Conservation (phyloP, 1,284 basidiomycete genomes). For the Ceratobasidium papillatum region DNA sequence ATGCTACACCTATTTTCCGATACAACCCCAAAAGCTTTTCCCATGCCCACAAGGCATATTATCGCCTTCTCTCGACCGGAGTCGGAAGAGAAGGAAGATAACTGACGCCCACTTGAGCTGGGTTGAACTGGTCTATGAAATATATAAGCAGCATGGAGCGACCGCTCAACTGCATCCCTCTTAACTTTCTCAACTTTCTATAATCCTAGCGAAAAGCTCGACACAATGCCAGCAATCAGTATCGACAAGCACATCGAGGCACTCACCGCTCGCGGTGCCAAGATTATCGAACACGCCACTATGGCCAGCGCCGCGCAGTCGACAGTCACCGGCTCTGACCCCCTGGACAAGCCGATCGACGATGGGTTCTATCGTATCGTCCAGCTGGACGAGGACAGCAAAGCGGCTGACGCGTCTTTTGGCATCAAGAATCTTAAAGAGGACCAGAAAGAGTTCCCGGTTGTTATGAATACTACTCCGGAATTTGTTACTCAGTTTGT, state of each 20-base stretch:
- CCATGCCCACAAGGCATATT: too few species aligned
- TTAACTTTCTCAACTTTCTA: too few species aligned
- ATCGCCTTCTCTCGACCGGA: too few species aligned
- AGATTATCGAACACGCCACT: background rate
- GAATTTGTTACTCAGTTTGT: background rate
- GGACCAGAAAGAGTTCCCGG: background rate
- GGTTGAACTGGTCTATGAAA: too few species aligned
- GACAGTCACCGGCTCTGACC: background rate
- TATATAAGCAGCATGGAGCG: too few species aligned
- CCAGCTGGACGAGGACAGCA: background rate
- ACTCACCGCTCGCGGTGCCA: background rate
- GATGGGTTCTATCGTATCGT: slow-evolving; percentile 1
- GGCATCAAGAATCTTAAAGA: background rate
- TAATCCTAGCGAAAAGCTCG: too few species aligned
- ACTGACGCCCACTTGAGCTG: too few species aligned
- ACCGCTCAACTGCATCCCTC: too few species aligned
- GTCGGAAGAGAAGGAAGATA: too few species aligned
- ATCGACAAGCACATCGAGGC: background rate
- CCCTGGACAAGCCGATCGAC: background rate
- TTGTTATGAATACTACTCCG: background rate
- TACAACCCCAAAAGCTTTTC: too few species aligned
- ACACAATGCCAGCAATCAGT: background rate
- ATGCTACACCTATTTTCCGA: too few species aligned
- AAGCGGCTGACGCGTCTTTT: background rate
- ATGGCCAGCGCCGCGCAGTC: background rate